phyloP scores from a whole-genome alignment of 305 asterid species.

The Fraxinus sp. region DNA sequence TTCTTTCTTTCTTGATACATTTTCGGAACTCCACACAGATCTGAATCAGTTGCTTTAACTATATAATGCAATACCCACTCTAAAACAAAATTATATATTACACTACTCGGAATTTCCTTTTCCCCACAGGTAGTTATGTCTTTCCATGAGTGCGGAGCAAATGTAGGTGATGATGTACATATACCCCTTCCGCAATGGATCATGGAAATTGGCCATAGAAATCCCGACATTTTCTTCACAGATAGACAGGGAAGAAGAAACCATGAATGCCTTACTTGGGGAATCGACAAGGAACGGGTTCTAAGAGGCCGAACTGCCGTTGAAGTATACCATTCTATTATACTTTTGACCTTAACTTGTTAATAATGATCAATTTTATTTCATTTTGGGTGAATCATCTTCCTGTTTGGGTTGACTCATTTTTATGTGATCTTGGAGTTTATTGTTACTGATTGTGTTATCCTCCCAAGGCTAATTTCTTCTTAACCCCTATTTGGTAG shows the following conservation, averaged over 20 bases:
- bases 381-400: neutral
- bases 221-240: constrained; percentile 80
- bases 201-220: constrained; percentile 47
- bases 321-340: constrained; percentile 46
- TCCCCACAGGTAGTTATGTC: constrained; percentile 70
- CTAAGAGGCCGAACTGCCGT: constrained; percentile 70
- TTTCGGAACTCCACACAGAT: neutral
- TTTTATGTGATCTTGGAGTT: neutral
- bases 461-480: neutral
- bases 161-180: constrained; percentile 60
- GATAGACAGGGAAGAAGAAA: constrained; percentile 62
- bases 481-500: neutral
- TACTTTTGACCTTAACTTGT: neutral
- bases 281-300: constrained; percentile 79
- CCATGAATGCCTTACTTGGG: constrained; percentile 83
- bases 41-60: neutral
- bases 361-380: neutral
- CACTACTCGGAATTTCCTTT: neutral
- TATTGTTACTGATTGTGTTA: neutral
- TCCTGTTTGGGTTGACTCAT: neutral
- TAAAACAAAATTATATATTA: neutral
- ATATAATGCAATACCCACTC: neutral
- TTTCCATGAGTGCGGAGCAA: constrained; percentile 78
- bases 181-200: constrained; percentile 85
- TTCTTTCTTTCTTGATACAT: neutral